Evolutionary conservation across 2,329 filamentous ascomycete species (phyloP).

Genomic region (Fusarium sp.): DNA sequence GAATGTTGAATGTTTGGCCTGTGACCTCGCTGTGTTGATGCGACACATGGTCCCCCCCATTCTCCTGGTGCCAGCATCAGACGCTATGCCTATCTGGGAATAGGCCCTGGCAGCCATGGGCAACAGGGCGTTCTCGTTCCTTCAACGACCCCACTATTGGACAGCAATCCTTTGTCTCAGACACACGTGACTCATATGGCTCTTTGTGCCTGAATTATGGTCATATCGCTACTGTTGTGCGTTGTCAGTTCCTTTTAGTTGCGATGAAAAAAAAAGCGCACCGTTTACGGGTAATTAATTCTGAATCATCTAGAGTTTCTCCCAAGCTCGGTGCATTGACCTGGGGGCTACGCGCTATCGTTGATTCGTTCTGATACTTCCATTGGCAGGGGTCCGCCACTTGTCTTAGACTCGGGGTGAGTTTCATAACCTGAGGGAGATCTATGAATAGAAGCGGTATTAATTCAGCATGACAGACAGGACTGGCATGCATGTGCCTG

Average conservation of each 20-base stretch:
- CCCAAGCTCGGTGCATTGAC: constrained; percentile 12
- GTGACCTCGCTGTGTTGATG: constrained; percentile 50
- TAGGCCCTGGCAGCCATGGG: constrained; percentile 51
- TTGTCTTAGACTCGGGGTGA: constrained; percentile 23
- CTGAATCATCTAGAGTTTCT: constrained; percentile 11
- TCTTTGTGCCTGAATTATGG: constrained; percentile 35
- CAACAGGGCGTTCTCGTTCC: constrained; percentile 47
- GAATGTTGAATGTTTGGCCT: constrained; percentile 45
- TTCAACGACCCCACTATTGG: constrained; percentile 42
- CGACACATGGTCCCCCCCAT: constrained; percentile 49
- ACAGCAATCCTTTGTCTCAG: constrained; percentile 37
- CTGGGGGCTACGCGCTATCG: constrained; percentile 14
- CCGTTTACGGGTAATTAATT: background rate
- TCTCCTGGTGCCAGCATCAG: constrained; percentile 44
- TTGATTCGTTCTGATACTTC: background rate
- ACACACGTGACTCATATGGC: constrained; percentile 41
- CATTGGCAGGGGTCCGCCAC: constrained; percentile 27
- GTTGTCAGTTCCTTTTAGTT: constrained; percentile 12
- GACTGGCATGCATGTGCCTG: background rate
- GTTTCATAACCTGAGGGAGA: constrained; percentile 13
- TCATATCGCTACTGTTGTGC: constrained; percentile 11
- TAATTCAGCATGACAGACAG: constrained; percentile 10
- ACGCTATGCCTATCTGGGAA: constrained; percentile 42
- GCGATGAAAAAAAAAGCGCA: background rate
- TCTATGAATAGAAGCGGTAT: constrained; percentile 28